Conservation (phyloP, 306 rosid genomes). For the Prinsepia uniflora region DNA sequence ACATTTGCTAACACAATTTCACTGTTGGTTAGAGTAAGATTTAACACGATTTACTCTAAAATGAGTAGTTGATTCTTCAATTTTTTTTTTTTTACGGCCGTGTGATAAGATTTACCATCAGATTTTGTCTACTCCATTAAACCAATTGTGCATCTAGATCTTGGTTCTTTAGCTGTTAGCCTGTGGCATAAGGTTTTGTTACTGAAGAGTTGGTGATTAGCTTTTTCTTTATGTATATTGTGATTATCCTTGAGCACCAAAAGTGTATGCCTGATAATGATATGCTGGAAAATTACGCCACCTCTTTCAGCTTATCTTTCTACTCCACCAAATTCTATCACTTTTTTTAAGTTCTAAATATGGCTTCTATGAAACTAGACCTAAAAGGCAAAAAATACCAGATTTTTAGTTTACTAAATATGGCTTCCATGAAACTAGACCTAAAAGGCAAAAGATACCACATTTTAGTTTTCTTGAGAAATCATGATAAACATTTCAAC, state of each 20-base stretch:
- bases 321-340: not conserved
- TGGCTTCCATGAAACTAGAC: too few relatives aligned
- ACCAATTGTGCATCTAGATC: not conserved
- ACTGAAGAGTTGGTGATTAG: conserved; percentile 2
- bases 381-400: not conserved
- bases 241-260: not conserved
- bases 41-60: not conserved
- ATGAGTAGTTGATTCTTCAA: not conserved
- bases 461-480: not conserved
- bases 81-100: too few relatives aligned
- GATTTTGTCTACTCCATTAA: not conserved
- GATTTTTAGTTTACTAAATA: too few relatives aligned
- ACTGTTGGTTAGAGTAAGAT: too few relatives aligned
- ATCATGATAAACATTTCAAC: not conserved
- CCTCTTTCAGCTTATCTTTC: not conserved
- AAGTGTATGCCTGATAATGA: not conserved
- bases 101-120: not conserved
- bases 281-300: conserved; percentile 10
- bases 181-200: not conserved
- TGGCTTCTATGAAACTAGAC: too few relatives aligned
- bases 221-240: not conserved
- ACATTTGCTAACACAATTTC: too few relatives aligned
- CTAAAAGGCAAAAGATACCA: not conserved
- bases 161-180: not conserved
- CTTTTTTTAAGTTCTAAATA: too few relatives aligned